A percentile compares a stretch with the other conserved stretches of the same genome.
Evolutionary conservation across 257 asterid genomes (phyloP).

Genomic region (Fraxinus quadrangulata): DNA sequence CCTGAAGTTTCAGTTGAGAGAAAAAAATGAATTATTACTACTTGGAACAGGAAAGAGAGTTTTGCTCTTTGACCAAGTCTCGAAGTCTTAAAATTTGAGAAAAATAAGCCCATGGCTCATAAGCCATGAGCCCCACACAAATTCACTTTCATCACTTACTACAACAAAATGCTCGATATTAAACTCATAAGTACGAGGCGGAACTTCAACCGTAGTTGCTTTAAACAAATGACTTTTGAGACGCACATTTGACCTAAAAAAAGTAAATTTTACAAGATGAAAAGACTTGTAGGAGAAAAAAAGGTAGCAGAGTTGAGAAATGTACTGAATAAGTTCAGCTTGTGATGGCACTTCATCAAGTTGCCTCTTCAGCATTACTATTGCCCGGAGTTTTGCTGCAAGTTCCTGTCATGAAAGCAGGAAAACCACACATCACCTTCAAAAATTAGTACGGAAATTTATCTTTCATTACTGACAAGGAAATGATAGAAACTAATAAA

Average conservation of each 20-base stretch:
- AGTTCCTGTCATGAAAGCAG: slow-evolving; percentile 50
- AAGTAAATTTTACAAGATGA: neutral
- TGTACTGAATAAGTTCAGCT: slow-evolving; percentile 83
- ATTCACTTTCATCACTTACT: neutral
- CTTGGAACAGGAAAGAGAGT: neutral
- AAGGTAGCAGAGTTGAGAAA: slow-evolving; percentile 30
- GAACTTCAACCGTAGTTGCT: neutral
- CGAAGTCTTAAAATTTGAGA: neutral
- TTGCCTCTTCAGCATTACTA: slow-evolving; percentile 57
- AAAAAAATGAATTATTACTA: neutral
- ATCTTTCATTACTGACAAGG: neutral
- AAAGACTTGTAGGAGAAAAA: slow-evolving; percentile 5
- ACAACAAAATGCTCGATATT: neutral
- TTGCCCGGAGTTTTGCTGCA: slow-evolving; percentile 53
- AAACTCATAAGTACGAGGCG: neutral
- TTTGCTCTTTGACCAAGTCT: slow-evolving; percentile 1
- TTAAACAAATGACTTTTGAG: neutral
- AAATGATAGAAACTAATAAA: slow-evolving; percentile 10
- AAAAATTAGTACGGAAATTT: neutral
- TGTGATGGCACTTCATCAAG: slow-evolving; percentile 68
- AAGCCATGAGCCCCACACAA: no score
- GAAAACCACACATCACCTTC: neutral
- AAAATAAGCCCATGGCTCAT: no score
- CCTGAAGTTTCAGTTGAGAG: slow-evolving; percentile 46
- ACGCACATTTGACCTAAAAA: neutral